Percentiles rank a stretch among this genome's conserved stretches.
These are phyloP conservation scores for Saccharum hybrid DNA, from an alignment of 202 grass and related monocot species.

Conservation along the genomic window DNA sequence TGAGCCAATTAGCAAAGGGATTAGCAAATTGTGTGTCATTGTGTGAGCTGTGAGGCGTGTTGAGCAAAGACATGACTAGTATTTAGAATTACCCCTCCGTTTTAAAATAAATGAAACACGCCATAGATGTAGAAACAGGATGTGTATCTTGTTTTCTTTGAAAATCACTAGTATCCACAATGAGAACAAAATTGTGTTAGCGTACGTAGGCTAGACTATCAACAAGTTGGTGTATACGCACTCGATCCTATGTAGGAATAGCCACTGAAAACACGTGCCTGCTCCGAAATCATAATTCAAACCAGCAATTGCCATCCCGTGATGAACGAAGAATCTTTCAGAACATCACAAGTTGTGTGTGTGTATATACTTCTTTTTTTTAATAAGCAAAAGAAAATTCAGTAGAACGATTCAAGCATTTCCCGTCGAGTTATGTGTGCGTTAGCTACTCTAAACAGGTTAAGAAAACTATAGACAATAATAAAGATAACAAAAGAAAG, in stretches of 20 bases:
- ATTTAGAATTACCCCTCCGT: not conserved
- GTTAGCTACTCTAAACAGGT: not conserved
- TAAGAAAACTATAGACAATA: not conserved
- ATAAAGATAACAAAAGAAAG: constrained; percentile 7
- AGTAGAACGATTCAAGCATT: constrained; percentile 1
- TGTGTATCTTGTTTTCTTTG: not conserved
- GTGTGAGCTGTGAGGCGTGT: not conserved
- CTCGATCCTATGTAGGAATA: not conserved
- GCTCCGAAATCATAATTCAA: not conserved
- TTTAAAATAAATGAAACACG: not conserved
- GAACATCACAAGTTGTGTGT: not conserved
- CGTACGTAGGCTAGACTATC: not conserved
- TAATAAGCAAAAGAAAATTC: not conserved
- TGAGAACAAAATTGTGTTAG: not conserved
- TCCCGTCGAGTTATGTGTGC: not conserved
- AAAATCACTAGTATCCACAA: not conserved
- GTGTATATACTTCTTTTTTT: no score
- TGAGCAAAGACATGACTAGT: not conserved
- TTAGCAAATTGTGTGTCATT: not conserved
- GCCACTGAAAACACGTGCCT: not conserved
- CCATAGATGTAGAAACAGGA: no score
- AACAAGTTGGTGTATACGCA: not conserved
- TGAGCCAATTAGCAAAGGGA: not conserved
- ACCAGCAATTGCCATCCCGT: not conserved
- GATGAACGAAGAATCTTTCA: not conserved